Evolutionary conservation across 805 yeast species (phyloP).

Genomic region (Myxozyma sirexii): DNA sequence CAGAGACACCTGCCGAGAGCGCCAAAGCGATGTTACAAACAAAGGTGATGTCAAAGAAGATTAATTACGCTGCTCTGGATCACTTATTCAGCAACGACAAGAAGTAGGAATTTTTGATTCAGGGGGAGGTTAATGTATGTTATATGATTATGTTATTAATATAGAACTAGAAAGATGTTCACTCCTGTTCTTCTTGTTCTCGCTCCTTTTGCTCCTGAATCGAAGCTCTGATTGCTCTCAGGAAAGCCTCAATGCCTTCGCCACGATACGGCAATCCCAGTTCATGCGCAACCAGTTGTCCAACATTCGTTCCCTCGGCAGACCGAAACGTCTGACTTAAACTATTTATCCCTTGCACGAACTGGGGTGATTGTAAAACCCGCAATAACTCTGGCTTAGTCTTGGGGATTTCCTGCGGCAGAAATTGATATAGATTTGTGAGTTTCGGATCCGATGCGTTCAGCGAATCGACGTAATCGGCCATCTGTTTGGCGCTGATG

Average conservation of each 20-base stretch:
- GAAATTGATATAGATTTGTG: constrained; percentile 43
- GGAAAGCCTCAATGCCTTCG: constrained; percentile 57
- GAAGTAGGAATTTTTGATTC: not conserved
- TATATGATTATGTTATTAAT: not conserved
- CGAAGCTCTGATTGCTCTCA: constrained; percentile 47
- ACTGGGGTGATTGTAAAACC: constrained; percentile 54
- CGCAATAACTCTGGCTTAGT: constrained; percentile 47
- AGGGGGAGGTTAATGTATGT: not conserved
- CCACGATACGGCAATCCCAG: constrained; percentile 55
- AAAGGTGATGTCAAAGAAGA: constrained; percentile 80
- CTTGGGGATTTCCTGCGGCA: constrained; percentile 50
- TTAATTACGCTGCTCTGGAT: constrained; percentile 82
- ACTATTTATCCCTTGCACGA: constrained; percentile 48
- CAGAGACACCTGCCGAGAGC: constrained; percentile 69
- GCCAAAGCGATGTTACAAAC: constrained; percentile 76
- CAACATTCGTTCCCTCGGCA: constrained; percentile 48
- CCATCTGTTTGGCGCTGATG: constrained; percentile 17
- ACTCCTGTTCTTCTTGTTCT: not conserved
- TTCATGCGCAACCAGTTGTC: constrained; percentile 53
- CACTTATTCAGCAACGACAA: constrained; percentile 38
- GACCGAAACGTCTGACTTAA: constrained; percentile 48
- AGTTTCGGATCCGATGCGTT: constrained; percentile 42
- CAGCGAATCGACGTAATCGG: constrained; percentile 14
- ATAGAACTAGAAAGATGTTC: not conserved
- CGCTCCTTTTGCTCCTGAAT: constrained; percentile 5